These are phyloP conservation scores for Ceratocystis huliohia DNA, from an alignment of 2,329 filamentous ascomycete genomes.

Conservation along the genomic window DNA sequence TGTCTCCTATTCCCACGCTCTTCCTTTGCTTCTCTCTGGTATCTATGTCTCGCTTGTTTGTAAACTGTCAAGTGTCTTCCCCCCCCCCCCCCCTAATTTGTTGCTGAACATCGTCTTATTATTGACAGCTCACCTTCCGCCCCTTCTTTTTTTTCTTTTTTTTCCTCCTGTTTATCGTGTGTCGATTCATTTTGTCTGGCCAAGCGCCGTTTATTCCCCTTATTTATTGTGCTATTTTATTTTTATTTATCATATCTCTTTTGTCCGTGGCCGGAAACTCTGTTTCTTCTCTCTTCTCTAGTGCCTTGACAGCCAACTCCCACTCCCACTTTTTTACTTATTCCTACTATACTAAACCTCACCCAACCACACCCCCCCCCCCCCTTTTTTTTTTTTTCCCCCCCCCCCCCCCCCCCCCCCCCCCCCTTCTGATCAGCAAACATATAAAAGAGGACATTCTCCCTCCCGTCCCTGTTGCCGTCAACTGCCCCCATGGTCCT, in stretches of 20 bases:
- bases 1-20: too few relatives aligned
- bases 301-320: not conserved
- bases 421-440: not conserved
- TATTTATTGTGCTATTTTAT: not conserved
- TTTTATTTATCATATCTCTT: slow-evolving; percentile 3
- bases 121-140: not conserved
- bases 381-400: too few relatives aligned
- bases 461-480: not conserved
- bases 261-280: not conserved
- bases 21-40: too few relatives aligned
- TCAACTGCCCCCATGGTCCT: not conserved
- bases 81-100: too few relatives aligned
- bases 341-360: not conserved
- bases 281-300: not conserved
- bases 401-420: not conserved
- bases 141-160: not conserved
- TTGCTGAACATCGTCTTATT: slow-evolving; percentile 1
- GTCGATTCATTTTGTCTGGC: not conserved
- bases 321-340: not conserved
- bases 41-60: too few relatives aligned
- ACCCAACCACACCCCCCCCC: too few relatives aligned
- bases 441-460: not conserved
- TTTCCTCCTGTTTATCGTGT: not conserved
- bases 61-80: too few relatives aligned
- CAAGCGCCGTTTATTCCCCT: not conserved